A percentile compares a stretch with the other conserved stretches of the same genome.
Evolutionary conservation across 2,329 filamentous ascomycete species (phyloP).

Genomic region (Fusarium globosum): DNA sequence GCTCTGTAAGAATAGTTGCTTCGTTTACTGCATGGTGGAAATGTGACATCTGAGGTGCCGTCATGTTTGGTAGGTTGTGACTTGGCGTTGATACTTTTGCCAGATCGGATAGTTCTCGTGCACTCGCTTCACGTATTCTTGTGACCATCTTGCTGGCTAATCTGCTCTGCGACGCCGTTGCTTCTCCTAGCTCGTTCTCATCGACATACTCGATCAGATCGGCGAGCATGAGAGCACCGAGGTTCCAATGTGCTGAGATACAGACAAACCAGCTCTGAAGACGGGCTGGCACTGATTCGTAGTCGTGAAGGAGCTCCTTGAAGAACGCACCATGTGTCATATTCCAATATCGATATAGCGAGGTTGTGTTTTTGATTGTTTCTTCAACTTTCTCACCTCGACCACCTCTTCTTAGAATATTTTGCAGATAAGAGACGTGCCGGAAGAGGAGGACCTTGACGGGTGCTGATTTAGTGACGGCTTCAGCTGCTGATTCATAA

Average conservation of each 20-base stretch:
- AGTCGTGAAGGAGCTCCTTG: slow-evolving; percentile 60
- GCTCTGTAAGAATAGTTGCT: slow-evolving; percentile 66
- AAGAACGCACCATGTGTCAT: slow-evolving; percentile 62
- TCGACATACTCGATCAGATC: slow-evolving; percentile 65
- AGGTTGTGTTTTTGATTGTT: slow-evolving; percentile 58
- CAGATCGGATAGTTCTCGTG: slow-evolving; percentile 59
- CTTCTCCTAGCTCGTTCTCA: slow-evolving; percentile 44
- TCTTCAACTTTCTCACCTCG: slow-evolving; percentile 56
- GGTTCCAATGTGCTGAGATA: slow-evolving; percentile 67
- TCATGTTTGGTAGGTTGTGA: slow-evolving; percentile 11
- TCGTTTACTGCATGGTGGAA: slow-evolving; percentile 66
- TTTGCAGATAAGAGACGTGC: slow-evolving; percentile 63
- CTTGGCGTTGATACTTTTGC: slow-evolving; percentile 57
- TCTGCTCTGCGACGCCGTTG: slow-evolving; percentile 38
- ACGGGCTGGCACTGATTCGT: slow-evolving; percentile 59
- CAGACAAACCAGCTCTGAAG: slow-evolving; percentile 70
- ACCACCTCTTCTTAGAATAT: slow-evolving; percentile 55
- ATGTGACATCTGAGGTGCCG: slow-evolving; percentile 47
- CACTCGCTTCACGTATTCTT: slow-evolving; percentile 57
- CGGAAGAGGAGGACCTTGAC: slow-evolving; percentile 69
- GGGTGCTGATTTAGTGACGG: slow-evolving; percentile 63
- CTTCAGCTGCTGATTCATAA: slow-evolving; percentile 59
- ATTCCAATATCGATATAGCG: slow-evolving; percentile 66
- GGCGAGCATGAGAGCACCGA: slow-evolving; percentile 64
- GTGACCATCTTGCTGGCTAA: slow-evolving; percentile 48